A percentile compares a stretch with the other conserved stretches of the same genome.
These are phyloP conservation scores for Trypanosoma theileri DNA, from an alignment of 208 protist species.

Conservation along the genomic window DNA sequence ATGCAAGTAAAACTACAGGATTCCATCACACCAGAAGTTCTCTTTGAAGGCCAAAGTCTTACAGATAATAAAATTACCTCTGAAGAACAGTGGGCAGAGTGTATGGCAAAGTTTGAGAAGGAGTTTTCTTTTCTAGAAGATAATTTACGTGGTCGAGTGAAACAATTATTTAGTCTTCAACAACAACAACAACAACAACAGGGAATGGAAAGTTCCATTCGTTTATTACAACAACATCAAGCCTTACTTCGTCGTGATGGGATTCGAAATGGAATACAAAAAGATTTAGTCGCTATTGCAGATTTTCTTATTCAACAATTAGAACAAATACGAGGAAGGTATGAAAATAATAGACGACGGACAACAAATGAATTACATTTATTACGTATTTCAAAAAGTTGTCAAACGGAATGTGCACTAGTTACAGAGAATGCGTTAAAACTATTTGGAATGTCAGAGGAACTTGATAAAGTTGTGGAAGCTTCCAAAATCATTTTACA, in stretches of 20 bases:
- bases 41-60: constrained; percentile 73
- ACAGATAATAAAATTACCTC: constrained; percentile 47
- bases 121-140: constrained; percentile 85
- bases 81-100: constrained; percentile 47
- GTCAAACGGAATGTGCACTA: constrained; percentile 55
- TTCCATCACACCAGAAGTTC: constrained; percentile 61
- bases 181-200: constrained; percentile 30
- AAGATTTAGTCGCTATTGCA: constrained; percentile 49
- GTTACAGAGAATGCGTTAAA: constrained; percentile 54
- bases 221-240: constrained; percentile 48
- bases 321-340: constrained; percentile 43
- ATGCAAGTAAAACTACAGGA: constrained; percentile 46
- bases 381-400: constrained; percentile 62
- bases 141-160: constrained; percentile 59
- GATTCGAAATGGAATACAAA: constrained; percentile 48
- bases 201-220: constrained; percentile 32
- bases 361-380: constrained; percentile 64
- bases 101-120: constrained; percentile 73
- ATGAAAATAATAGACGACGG: constrained; percentile 65
- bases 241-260: constrained; percentile 57
- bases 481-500: constrained; percentile 36
- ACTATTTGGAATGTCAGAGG: constrained; percentile 50
- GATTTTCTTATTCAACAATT: constrained; percentile 65
- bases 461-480: constrained; percentile 41
- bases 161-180: constrained; percentile 41